Evolutionary conservation across 2,329 filamentous ascomycete species (phyloP), one percentile per base, ranked within the genome.

Genomic region (Colletotrichum incanum): DNA sequence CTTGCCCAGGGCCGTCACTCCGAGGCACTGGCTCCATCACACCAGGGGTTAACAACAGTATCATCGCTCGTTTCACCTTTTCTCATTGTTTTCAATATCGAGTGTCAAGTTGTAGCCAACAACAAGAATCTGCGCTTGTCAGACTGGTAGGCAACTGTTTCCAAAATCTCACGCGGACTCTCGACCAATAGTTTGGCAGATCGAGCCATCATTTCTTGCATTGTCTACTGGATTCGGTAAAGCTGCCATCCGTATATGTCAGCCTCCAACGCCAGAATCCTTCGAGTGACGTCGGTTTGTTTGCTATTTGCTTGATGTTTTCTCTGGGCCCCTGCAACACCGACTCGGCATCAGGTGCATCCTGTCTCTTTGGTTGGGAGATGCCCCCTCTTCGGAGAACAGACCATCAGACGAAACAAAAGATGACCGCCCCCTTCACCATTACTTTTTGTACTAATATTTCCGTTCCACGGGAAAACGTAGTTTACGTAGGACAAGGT

Each of bases 331-430:
- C 54, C 34, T 60, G 54, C 64, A 37, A 72, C 59, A 68, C 52
- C n/a, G 54, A 58, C 43, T 64, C 37, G 37, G 65, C 65, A 56
- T 72, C 65, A 69, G 59, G 37, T 61, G 62, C 63, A 31, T 64
- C 20, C 55, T 47, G 20, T 52, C n/a, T 47, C 45, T 67, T 37
- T 39, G 26, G 47, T 47, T 16, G 54, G 28, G 31, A 26, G 45
- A 31, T 18, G 34, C 16, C 16, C 41, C 56, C 64, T 37, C 34
- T 14, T 45, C 23, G n/a, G 65, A 45, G 65, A 63, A 72, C 69
- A 31, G 58, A 31, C 65, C 65, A 63, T 68, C 69, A 54, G 69
- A 72, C 65, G 69, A 72, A 72, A 72, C 65, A 68, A 63, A 64
- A 63, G 31, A 68, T 58, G 56, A 8, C 49, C 12, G 41, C 43